Conservation (phyloP, 2,329 filamentous ascomycete genomes). For the Hymenoscyphus infarciens region DNA sequence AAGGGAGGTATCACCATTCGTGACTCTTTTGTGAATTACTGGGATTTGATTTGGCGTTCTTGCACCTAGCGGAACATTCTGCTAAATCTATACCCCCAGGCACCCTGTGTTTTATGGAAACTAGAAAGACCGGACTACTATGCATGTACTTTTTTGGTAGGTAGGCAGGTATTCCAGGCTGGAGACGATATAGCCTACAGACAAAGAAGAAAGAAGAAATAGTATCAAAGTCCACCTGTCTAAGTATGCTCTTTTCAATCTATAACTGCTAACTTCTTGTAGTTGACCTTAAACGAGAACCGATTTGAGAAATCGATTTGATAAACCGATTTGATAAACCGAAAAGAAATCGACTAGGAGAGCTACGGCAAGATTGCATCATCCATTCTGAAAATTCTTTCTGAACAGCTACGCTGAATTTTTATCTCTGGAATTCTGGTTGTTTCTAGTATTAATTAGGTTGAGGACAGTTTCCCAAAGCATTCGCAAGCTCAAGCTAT, state of each 20-base stretch:
- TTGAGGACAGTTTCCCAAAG: too few species aligned
- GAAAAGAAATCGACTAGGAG: not conserved
- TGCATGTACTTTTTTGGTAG: too few species aligned
- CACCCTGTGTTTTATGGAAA: not conserved
- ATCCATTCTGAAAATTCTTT: too few species aligned
- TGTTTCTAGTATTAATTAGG: too few species aligned
- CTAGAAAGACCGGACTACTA: not conserved
- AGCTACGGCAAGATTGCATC: not conserved
- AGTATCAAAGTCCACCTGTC: not conserved
- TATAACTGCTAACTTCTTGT: not conserved
- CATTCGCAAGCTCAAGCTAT: too few species aligned
- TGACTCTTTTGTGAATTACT: not conserved
- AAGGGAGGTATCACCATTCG: slow-evolving; percentile 2
- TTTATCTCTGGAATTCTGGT: too few species aligned
- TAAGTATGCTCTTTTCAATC: not conserved
- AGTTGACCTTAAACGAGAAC: not conserved
- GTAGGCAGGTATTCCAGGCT: not conserved
- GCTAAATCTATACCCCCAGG: not conserved
- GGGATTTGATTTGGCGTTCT: not conserved
- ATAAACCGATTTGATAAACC: not conserved
- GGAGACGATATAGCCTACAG: not conserved
- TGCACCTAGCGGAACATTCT: not conserved
- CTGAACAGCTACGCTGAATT: too few species aligned
- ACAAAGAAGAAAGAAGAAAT: not conserved
- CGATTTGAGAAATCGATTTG: too few species aligned